Conservation (phyloP, 2,329 filamentous ascomycete species). For the Trichophyton schoenleinii region DNA sequence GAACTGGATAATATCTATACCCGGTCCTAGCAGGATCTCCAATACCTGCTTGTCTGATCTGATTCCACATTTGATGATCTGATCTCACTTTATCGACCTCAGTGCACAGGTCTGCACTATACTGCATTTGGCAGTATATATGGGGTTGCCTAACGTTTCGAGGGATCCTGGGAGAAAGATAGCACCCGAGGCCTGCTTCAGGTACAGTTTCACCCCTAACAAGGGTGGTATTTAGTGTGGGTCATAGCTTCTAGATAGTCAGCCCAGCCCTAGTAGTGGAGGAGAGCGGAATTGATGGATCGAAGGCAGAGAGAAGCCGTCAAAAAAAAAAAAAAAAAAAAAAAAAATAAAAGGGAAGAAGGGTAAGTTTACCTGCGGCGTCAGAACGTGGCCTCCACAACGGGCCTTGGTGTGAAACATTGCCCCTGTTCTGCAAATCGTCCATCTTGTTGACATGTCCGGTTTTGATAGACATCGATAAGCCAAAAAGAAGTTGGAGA, state of each 20-base stretch:
- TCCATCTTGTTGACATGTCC: not conserved
- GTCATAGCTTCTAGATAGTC: not conserved
- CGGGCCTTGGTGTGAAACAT: conserved; percentile 1
- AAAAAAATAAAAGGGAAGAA: not conserved
- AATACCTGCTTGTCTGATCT: not conserved
- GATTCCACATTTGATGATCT: not conserved
- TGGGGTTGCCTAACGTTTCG: conserved; percentile 1
- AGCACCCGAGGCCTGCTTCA: not conserved
- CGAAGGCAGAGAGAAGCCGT: not conserved
- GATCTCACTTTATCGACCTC: not conserved
- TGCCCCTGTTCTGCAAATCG: not conserved
- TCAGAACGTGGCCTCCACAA: not conserved
- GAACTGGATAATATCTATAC: not conserved
- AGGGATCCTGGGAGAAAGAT: not conserved
- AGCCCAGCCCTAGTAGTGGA: not conserved
- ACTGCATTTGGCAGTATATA: not conserved
- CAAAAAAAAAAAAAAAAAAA: not conserved
- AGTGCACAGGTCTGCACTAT: not conserved
- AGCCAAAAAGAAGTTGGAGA: not conserved
- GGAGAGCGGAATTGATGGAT: not conserved
- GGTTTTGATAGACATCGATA: not conserved
- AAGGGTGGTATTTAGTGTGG: not conserved
- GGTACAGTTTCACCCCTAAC: not conserved
- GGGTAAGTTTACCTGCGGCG: not conserved
- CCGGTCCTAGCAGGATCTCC: not conserved